Conservation (phyloP, 179 eudicot genomes). For the Nepenthes alata region DNA sequence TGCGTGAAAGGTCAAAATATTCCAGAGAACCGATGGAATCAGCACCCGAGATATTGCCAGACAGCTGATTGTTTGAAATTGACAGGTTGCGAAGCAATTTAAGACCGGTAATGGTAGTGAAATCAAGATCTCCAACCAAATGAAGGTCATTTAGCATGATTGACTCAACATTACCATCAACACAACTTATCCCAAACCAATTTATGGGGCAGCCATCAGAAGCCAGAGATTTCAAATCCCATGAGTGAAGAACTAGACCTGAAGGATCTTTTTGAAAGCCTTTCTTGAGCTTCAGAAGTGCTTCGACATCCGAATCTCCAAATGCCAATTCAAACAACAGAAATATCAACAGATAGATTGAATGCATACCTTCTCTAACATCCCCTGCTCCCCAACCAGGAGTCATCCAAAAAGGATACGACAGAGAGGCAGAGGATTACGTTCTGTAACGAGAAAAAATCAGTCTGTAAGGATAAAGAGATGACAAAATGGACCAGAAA, state of each 20-base stretch:
- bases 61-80: constrained; percentile 31
- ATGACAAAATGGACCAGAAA: no score
- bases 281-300: constrained; percentile 48
- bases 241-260: constrained; percentile 30
- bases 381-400: not conserved
- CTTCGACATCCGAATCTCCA: constrained; percentile 34
- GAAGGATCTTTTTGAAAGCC: constrained; percentile 33
- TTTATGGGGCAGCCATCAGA: constrained; percentile 52
- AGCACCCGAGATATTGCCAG: constrained; percentile 29
- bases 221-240: constrained; percentile 42
- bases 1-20: constrained; percentile 37
- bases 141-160: constrained; percentile 29
- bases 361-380: constrained; percentile 28
- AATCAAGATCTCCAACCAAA: constrained; percentile 35
- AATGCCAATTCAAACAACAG: constrained; percentile 23
- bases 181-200: constrained; percentile 56
- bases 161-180: constrained; percentile 33
- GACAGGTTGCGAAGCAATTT: constrained; percentile 36
- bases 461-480: no score
- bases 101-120: constrained; percentile 24
- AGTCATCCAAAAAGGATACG: not conserved
- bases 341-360: constrained; percentile 25
- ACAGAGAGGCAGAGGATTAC: no score
- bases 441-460: no score
- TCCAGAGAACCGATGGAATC: constrained; percentile 26